Conservation (phyloP, 2,329 filamentous ascomycete species). For the Neofusicoccum sp. region DNA sequence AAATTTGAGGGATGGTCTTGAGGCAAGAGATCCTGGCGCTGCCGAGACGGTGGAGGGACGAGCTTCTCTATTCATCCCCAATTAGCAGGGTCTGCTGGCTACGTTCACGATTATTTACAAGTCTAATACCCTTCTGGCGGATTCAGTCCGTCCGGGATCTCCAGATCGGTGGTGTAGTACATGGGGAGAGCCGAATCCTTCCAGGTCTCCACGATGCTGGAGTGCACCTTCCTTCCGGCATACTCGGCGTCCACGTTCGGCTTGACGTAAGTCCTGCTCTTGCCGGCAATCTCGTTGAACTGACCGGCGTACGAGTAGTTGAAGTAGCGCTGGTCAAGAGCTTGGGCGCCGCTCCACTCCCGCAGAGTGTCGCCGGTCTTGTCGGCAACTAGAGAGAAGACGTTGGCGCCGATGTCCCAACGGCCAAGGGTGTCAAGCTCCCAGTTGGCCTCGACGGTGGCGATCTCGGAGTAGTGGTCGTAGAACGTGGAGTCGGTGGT, state of each 20-base stretch:
- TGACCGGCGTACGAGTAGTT: constrained; percentile 37
- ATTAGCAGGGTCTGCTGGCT: background rate
- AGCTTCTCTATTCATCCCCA: background rate
- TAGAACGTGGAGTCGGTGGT: constrained; percentile 67
- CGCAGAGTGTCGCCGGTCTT: constrained; percentile 37
- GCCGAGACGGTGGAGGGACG: background rate
- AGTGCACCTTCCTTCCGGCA: constrained; percentile 33
- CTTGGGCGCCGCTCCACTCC: constrained; percentile 26
- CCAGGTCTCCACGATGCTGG: constrained; percentile 32
- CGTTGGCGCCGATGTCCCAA: constrained; percentile 52
- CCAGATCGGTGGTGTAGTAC: constrained; percentile 35
- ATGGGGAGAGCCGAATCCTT: constrained; percentile 27
- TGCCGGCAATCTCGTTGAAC: constrained; percentile 32
- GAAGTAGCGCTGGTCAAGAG: constrained; percentile 35
- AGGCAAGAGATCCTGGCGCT: background rate
- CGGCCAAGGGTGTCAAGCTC: constrained; percentile 48
- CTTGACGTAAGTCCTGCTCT: constrained; percentile 32
- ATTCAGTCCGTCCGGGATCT: constrained; percentile 38
- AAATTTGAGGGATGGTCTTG: background rate
- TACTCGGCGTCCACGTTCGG: constrained; percentile 32
- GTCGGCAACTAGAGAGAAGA: constrained; percentile 43
- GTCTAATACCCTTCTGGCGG: constrained; percentile 30
- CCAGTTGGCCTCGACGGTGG: constrained; percentile 52
- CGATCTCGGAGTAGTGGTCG: constrained; percentile 51
- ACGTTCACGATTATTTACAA: background rate